Evolutionary conservation across 2,329 filamentous ascomycete genomes (phyloP).

Genomic region (Talaromyces amestolkiae): DNA sequence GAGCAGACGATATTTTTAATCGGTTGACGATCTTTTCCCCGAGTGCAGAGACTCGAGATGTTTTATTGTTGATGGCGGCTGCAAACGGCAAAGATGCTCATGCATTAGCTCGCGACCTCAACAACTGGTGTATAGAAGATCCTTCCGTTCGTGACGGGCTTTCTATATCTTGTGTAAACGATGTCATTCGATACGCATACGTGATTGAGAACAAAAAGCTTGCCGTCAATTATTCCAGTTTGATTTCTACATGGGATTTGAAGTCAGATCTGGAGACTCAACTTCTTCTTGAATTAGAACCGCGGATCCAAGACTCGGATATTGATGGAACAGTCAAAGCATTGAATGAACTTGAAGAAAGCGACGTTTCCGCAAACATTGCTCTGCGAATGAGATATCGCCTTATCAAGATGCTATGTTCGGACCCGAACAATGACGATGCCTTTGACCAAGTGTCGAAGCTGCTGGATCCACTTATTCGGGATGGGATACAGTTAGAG

Average conservation of each 20-base stretch:
- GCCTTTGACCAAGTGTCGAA: slow-evolving; percentile 69
- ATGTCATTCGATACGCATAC: slow-evolving; percentile 69
- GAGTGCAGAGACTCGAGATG: slow-evolving; percentile 64
- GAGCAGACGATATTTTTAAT: slow-evolving; percentile 62
- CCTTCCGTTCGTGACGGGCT: slow-evolving; percentile 51
- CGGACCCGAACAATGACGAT: slow-evolving; percentile 50
- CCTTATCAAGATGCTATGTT: slow-evolving; percentile 68
- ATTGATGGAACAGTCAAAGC: slow-evolving; percentile 59
- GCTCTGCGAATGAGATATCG: slow-evolving; percentile 28
- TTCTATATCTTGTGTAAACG: slow-evolving; percentile 72
- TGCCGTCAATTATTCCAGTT: slow-evolving; percentile 68
- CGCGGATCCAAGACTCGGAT: slow-evolving; percentile 71
- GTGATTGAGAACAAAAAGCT: slow-evolving; percentile 67
- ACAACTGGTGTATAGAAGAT: slow-evolving; percentile 57
- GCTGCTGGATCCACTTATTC: slow-evolving; percentile 70
- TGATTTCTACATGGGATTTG: slow-evolving; percentile 66
- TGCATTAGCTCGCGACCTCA: slow-evolving; percentile 70
- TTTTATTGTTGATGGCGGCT: slow-evolving; percentile 72
- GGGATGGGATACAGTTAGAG: slow-evolving; percentile 66
- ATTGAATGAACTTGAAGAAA: slow-evolving; percentile 53
- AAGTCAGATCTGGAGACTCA: slow-evolving; percentile 67
- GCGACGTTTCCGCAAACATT: slow-evolving; percentile 58
- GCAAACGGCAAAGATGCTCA: slow-evolving; percentile 68
- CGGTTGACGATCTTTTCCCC: slow-evolving; percentile 40
- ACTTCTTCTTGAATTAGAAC: slow-evolving; percentile 67